Percentiles rank a stretch among this genome's conserved stretches.
These are phyloP conservation scores for Aspergillus brunneoviolaceus DNA, from an alignment of 2,329 filamentous ascomycete genomes.

Conservation along the genomic window DNA sequence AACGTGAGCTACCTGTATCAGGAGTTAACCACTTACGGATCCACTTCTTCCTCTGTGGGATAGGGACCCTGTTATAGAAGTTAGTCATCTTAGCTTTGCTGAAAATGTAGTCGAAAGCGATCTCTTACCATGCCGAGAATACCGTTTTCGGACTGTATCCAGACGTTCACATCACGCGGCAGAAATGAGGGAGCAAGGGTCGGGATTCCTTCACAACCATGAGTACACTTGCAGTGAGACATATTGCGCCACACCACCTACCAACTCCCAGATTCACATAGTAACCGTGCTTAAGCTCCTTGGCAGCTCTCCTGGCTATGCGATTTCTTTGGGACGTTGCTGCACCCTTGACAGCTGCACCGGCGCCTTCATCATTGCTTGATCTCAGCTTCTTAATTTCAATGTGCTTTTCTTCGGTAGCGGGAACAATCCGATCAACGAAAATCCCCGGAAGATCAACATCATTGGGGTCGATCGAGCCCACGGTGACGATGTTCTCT, in stretches of 20 bases:
- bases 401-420: constrained; percentile 68
- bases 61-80: constrained; percentile 59
- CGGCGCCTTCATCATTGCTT: constrained; percentile 36
- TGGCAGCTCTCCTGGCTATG: constrained; percentile 74
- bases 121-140: constrained; percentile 66
- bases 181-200: constrained; percentile 80
- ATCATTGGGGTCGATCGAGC: constrained; percentile 69
- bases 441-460: constrained; percentile 81
- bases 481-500: constrained; percentile 75
- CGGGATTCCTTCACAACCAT: constrained; percentile 62
- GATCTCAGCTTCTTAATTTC: constrained; percentile 65
- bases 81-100: constrained; percentile 3
- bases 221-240: background rate
- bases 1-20: background rate
- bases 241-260: constrained; percentile 13
- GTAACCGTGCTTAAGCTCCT: constrained; percentile 68
- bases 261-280: constrained; percentile 39
- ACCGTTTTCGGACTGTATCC: constrained; percentile 84
- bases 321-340: constrained; percentile 48
- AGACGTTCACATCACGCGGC: constrained; percentile 67
- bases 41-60: constrained; percentile 68
- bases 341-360: constrained; percentile 35
- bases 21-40: constrained; percentile 48
- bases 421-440: constrained; percentile 76
- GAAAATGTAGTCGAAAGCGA: background rate